These are phyloP conservation scores for Dioszegia crocea DNA, from an alignment of 768 basidiomycete species.

Conservation along the genomic window DNA sequence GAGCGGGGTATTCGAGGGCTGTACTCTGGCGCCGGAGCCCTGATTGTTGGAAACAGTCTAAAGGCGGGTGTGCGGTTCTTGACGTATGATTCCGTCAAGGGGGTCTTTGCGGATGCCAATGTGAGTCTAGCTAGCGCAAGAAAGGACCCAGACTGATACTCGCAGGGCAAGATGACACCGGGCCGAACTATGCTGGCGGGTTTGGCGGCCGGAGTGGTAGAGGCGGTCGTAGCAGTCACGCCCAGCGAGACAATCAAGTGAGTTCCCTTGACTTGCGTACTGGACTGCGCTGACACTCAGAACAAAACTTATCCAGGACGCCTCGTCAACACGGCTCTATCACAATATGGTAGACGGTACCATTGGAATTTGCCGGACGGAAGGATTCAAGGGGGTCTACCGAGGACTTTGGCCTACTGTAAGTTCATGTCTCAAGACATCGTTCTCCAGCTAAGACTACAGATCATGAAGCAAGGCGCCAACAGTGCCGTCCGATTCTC, in stretches of 20 bases:
- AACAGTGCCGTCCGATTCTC: conserved; percentile 92
- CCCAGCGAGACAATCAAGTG: conserved; percentile 83
- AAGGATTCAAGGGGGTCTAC: conserved; percentile 70
- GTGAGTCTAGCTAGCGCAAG: conserved; percentile 51
- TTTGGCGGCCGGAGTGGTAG: conserved; percentile 73
- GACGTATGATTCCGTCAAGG: conserved; percentile 84
- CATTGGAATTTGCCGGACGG: conserved; percentile 66
- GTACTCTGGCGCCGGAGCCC: conserved; percentile 80
- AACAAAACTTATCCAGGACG: conserved; percentile 90
- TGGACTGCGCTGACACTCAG: conserved; percentile 51
- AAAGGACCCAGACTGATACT: not conserved
- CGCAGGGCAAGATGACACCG: conserved; percentile 59
- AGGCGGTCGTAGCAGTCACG: conserved; percentile 90
- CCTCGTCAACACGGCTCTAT: conserved; percentile 73
- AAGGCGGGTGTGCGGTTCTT: conserved; percentile 93
- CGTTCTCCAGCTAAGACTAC: conserved; percentile 8
- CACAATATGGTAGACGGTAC: conserved; percentile 82
- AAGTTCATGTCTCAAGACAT: conserved; percentile 42
- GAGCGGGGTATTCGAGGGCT: conserved; percentile 71
- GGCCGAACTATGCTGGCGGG: conserved; percentile 72
- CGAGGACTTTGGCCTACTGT: conserved; percentile 87
- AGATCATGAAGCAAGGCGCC: conserved; percentile 95
- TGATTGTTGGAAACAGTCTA: conserved; percentile 77
- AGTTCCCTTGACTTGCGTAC: not conserved
- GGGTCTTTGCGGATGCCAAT: conserved; percentile 68